Percentiles rank a stretch among this genome's conserved stretches.
Evolutionary conservation across 1,139 yeast species (phyloP).

Genomic region (Nakaseomyces uthaithaninus): DNA sequence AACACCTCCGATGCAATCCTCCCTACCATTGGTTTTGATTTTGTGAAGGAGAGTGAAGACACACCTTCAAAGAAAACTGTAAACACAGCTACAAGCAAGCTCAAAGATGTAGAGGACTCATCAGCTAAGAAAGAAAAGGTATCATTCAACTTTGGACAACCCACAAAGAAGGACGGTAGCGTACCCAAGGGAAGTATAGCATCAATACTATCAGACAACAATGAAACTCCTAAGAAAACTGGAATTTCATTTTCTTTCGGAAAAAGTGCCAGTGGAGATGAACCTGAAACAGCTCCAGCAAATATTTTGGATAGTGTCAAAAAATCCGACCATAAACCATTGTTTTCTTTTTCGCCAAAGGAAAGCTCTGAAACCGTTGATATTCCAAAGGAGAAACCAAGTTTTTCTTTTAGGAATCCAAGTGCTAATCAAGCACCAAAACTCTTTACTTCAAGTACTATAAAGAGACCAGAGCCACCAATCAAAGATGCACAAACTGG

Average conservation of each 20-base stretch:
- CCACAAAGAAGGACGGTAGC: background rate
- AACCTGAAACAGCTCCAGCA: constrained; percentile 1
- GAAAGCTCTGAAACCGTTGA: background rate
- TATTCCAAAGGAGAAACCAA: constrained; percentile 2
- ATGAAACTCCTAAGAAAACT: background rate
- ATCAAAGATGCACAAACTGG: background rate
- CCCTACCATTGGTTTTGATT: constrained; percentile 29
- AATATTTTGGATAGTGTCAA: constrained; percentile 6
- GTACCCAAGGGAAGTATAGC: background rate
- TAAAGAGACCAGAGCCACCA: background rate
- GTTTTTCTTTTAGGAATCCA: constrained; percentile 2
- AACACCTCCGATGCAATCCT: constrained; percentile 12
- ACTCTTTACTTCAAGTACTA: background rate
- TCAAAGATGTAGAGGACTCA: background rate
- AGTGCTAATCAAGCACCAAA: background rate
- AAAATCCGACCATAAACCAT: background rate
- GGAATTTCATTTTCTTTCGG: background rate
- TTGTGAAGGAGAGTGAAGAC: constrained; percentile 19
- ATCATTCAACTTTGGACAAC: background rate
- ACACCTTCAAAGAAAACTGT: constrained; percentile 14
- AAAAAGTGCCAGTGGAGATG: background rate
- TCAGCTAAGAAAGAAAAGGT: too few species aligned
- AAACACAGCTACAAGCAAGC: background rate
- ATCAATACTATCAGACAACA: background rate
- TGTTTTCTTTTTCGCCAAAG: background rate